Conservation (phyloP, 495 filamentous ascomycete species). For the Penicillium pulvis region DNA sequence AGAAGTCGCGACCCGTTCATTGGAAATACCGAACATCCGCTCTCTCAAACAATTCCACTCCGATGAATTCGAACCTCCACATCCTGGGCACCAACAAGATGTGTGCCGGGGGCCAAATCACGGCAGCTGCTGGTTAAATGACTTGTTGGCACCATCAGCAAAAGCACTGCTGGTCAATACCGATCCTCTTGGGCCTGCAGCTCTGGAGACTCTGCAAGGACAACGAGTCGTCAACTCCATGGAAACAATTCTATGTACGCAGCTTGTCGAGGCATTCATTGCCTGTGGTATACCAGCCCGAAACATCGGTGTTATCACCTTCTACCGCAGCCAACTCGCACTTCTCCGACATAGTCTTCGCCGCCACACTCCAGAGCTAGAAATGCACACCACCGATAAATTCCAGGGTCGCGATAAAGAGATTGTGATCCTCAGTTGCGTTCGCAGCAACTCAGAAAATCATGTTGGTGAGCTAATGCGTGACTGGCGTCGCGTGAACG, state of each 20-base stretch:
- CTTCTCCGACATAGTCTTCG: constrained; percentile 59
- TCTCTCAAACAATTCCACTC: constrained; percentile 59
- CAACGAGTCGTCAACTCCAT: constrained; percentile 82
- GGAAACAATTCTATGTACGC: constrained; percentile 72
- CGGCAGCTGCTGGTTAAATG: constrained; percentile 78
- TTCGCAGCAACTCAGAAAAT: constrained; percentile 79
- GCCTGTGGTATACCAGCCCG: constrained; percentile 68
- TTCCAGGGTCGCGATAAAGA: constrained; percentile 97
- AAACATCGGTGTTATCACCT: constrained; percentile 96
- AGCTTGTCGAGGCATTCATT: constrained; percentile 79
- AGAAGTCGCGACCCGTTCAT: constrained; percentile 65
- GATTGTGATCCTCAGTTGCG: constrained; percentile 80
- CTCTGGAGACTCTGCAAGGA: constrained; percentile 71
- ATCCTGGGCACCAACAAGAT: constrained; percentile 27
- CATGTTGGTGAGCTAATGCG: constrained; percentile 84
- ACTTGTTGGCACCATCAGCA: constrained; percentile 65
- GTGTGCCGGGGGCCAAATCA: constrained; percentile 55
- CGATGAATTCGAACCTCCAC: constrained; percentile 31
- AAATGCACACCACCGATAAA: constrained; percentile 95
- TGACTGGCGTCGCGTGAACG: constrained; percentile 93
- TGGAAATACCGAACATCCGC: constrained; percentile 59
- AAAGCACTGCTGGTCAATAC: constrained; percentile 89
- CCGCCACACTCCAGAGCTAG: constrained; percentile 58
- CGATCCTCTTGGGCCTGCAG: constrained; percentile 63
- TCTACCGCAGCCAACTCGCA: constrained; percentile 89